Base-by-base conservation (phyloP, 2,329 filamentous ascomycete genomes). In the Tolypocladium album region DNA sequence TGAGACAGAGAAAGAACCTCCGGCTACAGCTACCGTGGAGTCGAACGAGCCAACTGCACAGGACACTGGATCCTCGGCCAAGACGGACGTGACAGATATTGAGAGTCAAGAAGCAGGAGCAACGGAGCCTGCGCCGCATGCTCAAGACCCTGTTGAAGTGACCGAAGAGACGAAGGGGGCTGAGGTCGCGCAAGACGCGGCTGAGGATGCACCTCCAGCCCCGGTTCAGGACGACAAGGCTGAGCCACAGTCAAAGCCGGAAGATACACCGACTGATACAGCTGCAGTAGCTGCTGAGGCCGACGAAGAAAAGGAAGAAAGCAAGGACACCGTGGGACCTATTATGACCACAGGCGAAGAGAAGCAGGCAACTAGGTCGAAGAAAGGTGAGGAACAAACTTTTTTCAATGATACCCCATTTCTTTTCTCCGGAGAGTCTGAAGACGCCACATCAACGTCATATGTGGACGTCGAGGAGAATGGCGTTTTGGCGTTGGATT, bases 341-440 rank as follows among this genome's bases (percentile, higher is more conserved):
- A 76, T 76, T 61, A 68, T 71, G 56, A 64, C 66, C 20, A 12
- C 56, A 9, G 52, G 39, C 55, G 71, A 73, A 57, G 72, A 72
- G 62, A 74, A 70, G 64, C 66, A 61, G 59, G 64, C 65, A 56
- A 61, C 66, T 58, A 68, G 65, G 62, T 66, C 67, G 59, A 73
- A 71, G 65, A 77, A 76, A 78, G 76, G 76, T 79, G 73, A 79
- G 76, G 70, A 73, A 66, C 63, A 67, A 62, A 63, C 65, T 72
- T 70, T 65, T 69, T 67, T 72, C 68, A 67, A 70, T 71, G 68
- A 75, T 75, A 70, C 70, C 70, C 70, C 69, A 66, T 67, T 69
- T 72, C 68, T 68, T 69, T 70, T 73, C 71, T 59, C 65, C 64
- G 67, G 67, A 67, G 62, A 62, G 65, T 63, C 67, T 65, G 67